Evolutionary conservation across 1,284 basidiomycete species (phyloP).

Genomic region (Marasmius tenuissimus): DNA sequence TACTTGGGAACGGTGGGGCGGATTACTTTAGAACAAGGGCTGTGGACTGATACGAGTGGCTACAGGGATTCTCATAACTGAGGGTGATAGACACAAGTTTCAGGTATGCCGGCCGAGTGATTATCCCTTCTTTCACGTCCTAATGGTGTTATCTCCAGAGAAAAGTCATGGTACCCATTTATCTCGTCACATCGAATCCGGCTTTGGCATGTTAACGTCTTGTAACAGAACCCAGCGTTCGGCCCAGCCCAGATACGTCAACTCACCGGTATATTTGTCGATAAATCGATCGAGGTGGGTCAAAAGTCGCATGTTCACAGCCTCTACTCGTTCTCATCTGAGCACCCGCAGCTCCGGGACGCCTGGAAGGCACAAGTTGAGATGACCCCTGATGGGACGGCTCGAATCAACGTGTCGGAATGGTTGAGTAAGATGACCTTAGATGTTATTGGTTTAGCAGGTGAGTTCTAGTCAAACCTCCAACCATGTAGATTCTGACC

Average conservation of each 20-base stretch:
- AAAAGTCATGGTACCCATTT: slow-evolving; percentile 10
- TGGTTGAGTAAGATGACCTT: slow-evolving; percentile 61
- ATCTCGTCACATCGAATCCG: neutral
- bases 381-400: slow-evolving; percentile 23
- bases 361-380: slow-evolving; percentile 36
- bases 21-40: neutral
- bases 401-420: slow-evolving; percentile 46
- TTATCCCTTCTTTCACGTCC: neutral
- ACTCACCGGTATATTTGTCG: slow-evolving; percentile 11
- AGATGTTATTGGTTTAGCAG: slow-evolving; percentile 70
- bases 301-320: too few species aligned
- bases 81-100: slow-evolving; percentile 10
- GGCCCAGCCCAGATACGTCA: slow-evolving; percentile 11
- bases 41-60: neutral
- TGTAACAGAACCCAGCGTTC: slow-evolving; percentile 14
- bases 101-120: slow-evolving; percentile 5
- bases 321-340: neutral
- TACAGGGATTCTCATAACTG: slow-evolving; percentile 8
- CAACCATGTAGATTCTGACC: neutral
- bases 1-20: slow-evolving; percentile 10
- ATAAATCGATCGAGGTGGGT: slow-evolving; percentile 12
- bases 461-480: slow-evolving; percentile 24
- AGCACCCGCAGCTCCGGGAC: slow-evolving; percentile 41
- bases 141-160: neutral
- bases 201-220: neutral